These are phyloP conservation scores for Blastobotrys capitulatus DNA, from an alignment of 1,139 yeast species.

Conservation along the genomic window DNA sequence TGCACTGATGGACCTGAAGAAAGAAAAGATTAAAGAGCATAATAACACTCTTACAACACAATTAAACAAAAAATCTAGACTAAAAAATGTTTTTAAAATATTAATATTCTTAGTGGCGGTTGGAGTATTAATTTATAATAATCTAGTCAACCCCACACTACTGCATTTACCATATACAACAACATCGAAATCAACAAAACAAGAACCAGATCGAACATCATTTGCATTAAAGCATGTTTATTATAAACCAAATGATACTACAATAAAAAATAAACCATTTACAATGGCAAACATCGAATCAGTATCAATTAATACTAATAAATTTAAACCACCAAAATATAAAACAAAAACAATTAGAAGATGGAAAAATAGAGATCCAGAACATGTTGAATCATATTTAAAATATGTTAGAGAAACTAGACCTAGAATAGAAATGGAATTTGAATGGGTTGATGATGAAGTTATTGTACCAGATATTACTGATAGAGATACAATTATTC, in stretches of 20 bases:
- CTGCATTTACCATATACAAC: not conserved
- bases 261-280: not conserved
- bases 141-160: no score
- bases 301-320: not conserved
- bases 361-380: constrained; percentile 55
- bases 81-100: not conserved
- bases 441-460: constrained; percentile 30
- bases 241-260: not conserved
- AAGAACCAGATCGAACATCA: constrained; percentile 14
- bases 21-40: no score
- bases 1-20: no score
- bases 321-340: not conserved
- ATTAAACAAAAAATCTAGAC: not conserved
- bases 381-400: constrained; percentile 58
- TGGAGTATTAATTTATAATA: not conserved
- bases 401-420: constrained; percentile 44
- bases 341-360: constrained; percentile 38
- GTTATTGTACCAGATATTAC: constrained; percentile 63
- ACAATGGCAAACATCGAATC: not conserved
- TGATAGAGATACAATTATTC: constrained; percentile 66
- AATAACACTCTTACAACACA: not conserved
- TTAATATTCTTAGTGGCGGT: not conserved
- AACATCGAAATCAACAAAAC: no score
- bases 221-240: constrained; percentile 4
- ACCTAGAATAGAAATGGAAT: constrained; percentile 17